phyloP scores from a whole-genome alignment of 305 asterid species.

The Solanum hybrid region DNA sequence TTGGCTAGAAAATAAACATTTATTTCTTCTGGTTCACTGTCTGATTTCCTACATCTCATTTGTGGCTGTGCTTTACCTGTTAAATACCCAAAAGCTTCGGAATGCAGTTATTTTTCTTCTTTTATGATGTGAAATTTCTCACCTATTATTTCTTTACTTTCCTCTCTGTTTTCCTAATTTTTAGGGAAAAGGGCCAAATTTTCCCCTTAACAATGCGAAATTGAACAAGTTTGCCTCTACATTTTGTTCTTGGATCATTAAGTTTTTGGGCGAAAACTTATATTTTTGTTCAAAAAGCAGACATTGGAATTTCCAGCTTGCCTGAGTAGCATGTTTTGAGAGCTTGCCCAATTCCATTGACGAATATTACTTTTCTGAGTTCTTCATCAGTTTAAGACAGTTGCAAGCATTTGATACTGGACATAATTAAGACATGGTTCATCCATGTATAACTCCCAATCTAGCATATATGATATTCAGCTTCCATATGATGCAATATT shows the following conservation, averaged over 20 bases:
- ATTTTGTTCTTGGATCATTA: background rate
- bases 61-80: background rate
- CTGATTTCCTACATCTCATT: background rate
- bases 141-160: background rate
- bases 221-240: background rate
- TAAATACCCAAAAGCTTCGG: background rate
- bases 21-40: background rate
- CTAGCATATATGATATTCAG: background rate
- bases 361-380: background rate
- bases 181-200: background rate
- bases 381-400: background rate
- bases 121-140: background rate
- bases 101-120: background rate
- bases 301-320: background rate
- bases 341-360: background rate
- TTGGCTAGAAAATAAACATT: background rate
- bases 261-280: background rate
- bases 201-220: background rate
- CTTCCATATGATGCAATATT: background rate
- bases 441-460: background rate
- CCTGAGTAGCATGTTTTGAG: background rate
- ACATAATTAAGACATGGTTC: background rate
- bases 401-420: background rate
- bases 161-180: background rate
- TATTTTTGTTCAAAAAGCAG: background rate